These are phyloP conservation scores for Tirmania nivea DNA, from an alignment of 495 filamentous ascomycete species.

Conservation along the genomic window DNA sequence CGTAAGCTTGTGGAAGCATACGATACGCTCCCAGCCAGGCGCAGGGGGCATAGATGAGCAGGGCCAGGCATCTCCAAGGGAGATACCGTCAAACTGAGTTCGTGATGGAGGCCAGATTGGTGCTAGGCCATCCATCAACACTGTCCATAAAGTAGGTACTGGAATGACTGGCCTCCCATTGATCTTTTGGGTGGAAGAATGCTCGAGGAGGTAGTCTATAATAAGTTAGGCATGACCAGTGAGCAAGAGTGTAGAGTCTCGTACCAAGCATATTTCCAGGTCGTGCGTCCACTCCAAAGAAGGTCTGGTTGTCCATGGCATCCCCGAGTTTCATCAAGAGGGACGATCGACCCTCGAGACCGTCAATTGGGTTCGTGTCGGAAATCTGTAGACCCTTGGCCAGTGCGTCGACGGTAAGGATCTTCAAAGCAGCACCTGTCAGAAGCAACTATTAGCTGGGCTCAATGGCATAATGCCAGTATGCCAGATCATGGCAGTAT, in stretches of 20 bases:
- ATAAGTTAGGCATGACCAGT: conserved; percentile 5
- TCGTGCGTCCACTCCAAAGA: conserved; percentile 65
- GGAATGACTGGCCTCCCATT: conserved; percentile 60
- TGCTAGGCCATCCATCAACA: conserved; percentile 69
- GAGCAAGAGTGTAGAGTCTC: background rate
- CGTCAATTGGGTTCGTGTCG: conserved; percentile 60
- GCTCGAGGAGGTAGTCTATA: conserved; percentile 75
- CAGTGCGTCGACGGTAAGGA: conserved; percentile 50
- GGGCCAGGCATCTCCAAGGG: conserved; percentile 87
- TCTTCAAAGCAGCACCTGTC: conserved; percentile 41
- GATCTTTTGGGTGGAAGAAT: conserved; percentile 67
- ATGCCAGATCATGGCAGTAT: background rate
- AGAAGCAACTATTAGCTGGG: conserved; percentile 1
- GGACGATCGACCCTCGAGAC: conserved; percentile 66
- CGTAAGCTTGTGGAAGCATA: conserved; percentile 83
- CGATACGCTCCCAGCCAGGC: conserved; percentile 65
- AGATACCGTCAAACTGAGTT: conserved; percentile 68
- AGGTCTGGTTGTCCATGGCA: conserved; percentile 59
- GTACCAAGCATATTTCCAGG: conserved; percentile 88
- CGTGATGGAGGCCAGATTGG: conserved; percentile 78
- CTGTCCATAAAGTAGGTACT: conserved; percentile 77
- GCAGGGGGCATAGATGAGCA: conserved; percentile 67
- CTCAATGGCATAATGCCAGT: background rate
- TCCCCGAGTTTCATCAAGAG: conserved; percentile 55
- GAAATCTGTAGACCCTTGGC: conserved; percentile 65